Evolutionary conservation across 768 basidiomycete genomes (phyloP).

Genomic region (Suillus fuscotomentosus): DNA sequence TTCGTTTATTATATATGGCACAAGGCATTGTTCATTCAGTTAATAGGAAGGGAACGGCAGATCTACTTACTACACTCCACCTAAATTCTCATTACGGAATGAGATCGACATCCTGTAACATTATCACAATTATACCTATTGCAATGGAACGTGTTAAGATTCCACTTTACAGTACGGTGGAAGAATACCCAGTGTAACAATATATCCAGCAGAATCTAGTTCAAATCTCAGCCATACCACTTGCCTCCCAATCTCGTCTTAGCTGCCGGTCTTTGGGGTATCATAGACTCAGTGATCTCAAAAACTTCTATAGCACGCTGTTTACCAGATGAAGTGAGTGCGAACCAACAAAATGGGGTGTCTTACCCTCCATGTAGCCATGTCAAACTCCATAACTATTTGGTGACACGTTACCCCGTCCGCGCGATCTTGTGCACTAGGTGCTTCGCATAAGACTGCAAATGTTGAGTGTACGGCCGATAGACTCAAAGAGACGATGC

Average conservation of each 20-base stretch:
- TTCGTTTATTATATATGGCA: background rate
- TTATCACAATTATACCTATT: slow-evolving; percentile 1
- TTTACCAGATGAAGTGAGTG: background rate
- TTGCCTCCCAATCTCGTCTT: slow-evolving; percentile 56
- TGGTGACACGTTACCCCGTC: slow-evolving; percentile 74
- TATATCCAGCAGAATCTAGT: background rate
- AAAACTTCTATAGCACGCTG: slow-evolving; percentile 89
- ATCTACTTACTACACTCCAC: background rate
- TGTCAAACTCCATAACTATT: slow-evolving; percentile 89
- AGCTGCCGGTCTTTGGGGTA: slow-evolving; percentile 71
- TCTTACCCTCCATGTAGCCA: slow-evolving; percentile 83
- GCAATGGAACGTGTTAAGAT: background rate
- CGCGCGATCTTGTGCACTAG: slow-evolving; percentile 60
- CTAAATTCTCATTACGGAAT: background rate
- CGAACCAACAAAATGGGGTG: background rate
- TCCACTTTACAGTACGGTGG: background rate
- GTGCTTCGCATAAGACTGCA: slow-evolving; percentile 62
- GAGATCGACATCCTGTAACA: background rate
- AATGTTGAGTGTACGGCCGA: background rate
- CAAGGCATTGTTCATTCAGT: background rate
- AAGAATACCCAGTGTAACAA: background rate
- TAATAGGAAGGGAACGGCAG: background rate
- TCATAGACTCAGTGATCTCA: slow-evolving; percentile 69
- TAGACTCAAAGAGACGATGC: slow-evolving; percentile 17
- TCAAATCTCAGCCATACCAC: slow-evolving; percentile 60